Evolutionary conservation across 2,329 filamentous ascomycete genomes (phyloP).

Genomic region (Esteya vermicola): DNA sequence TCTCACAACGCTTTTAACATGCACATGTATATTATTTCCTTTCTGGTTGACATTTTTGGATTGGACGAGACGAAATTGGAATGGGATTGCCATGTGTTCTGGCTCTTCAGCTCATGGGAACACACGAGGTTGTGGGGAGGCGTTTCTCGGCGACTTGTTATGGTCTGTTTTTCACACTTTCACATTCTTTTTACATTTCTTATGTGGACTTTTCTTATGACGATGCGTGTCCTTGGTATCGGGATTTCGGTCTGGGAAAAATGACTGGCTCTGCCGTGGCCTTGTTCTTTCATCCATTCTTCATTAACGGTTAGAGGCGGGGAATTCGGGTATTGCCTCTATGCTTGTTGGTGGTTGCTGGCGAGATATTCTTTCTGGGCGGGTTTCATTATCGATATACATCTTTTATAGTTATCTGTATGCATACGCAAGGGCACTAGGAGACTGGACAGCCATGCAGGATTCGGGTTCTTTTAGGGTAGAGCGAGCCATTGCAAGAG

Average conservation of each 20-base stretch:
- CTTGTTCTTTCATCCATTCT: neutral
- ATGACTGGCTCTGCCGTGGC: neutral
- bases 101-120: neutral
- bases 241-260: neutral
- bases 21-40: neutral
- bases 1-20: too few species aligned
- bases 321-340: neutral
- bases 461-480: too few species aligned
- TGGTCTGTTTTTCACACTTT: too few species aligned
- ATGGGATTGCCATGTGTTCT: neutral
- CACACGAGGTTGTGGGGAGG: neutral
- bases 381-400: neutral
- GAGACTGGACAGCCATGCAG: too few species aligned
- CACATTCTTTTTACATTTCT: neutral
- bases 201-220: neutral
- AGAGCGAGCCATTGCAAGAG: too few species aligned
- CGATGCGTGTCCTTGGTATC: too few species aligned
- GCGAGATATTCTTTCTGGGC: neutral
- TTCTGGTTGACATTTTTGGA: neutral
- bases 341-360: neutral
- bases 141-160: slow-evolving; percentile 1
- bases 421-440: too few species aligned
- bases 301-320: neutral
- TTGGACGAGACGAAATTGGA: neutral
- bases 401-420: neutral